phyloP scores from a whole-genome alignment of 1,284 basidiomycete genomes.

The Tylopilus orsonianus region DNA sequence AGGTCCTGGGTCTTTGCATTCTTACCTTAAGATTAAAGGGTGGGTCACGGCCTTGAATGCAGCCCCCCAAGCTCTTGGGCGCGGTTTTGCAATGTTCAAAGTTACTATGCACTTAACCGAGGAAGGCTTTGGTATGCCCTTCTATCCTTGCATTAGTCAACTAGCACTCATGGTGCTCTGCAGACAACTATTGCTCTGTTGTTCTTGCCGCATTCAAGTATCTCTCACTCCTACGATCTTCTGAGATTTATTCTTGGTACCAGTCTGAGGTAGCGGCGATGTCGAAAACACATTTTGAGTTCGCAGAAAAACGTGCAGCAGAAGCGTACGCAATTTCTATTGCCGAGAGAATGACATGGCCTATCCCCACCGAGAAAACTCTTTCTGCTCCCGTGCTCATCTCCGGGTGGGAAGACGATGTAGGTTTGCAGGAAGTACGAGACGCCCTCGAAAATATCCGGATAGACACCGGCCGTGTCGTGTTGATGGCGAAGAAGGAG shows the following conservation, averaged over 20 bases:
- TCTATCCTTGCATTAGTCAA: conserved; percentile 5
- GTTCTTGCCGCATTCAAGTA: conserved; percentile 84
- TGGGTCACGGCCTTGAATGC: conserved; percentile 85
- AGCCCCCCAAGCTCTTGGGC: conserved; percentile 72
- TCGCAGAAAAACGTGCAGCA: conserved; percentile 83
- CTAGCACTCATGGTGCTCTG: conserved; percentile 3
- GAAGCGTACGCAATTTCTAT: conserved; percentile 82
- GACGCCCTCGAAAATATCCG: conserved; percentile 54
- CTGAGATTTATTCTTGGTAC: conserved; percentile 69
- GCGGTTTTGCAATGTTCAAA: conserved; percentile 91
- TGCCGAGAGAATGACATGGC: conserved; percentile 76
- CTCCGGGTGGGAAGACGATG: conserved; percentile 72
- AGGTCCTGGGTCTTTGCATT: conserved; percentile 90
- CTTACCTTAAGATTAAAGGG: conserved; percentile 89
- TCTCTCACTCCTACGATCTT: conserved; percentile 75
- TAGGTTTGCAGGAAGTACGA: conserved; percentile 57
- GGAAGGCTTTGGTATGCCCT: conserved; percentile 77
- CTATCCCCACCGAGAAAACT: conserved; percentile 77
- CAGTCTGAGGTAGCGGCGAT: conserved; percentile 82
- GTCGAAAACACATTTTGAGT: conserved; percentile 80
- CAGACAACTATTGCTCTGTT: conserved; percentile 75
- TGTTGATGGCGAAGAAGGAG: conserved; percentile 75
- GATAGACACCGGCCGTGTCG: conserved; percentile 58
- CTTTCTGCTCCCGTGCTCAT: conserved; percentile 75
- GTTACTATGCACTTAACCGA: conserved; percentile 80